Percentiles rank a stretch among this genome's conserved stretches.
These are phyloP conservation scores for Talaromyces albobiverticillius DNA, from an alignment of 2,329 filamentous ascomycete genomes.

Conservation along the genomic window DNA sequence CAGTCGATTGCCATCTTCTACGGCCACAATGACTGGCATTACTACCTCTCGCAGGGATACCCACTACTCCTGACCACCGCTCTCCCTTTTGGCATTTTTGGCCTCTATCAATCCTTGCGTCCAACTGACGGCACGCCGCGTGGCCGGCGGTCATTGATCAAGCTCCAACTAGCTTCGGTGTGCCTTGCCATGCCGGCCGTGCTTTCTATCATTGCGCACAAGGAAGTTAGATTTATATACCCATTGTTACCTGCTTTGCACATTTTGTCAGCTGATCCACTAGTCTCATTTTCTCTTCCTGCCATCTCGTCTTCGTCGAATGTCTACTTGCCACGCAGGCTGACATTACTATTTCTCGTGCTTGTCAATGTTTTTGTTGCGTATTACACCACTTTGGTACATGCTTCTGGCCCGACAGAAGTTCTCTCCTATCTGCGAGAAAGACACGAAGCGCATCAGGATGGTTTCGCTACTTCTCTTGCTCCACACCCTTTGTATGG, in stretches of 20 bases:
- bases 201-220: constrained; percentile 83
- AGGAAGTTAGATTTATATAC: constrained; percentile 96
- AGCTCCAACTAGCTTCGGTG: constrained; percentile 56
- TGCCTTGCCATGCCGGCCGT: constrained; percentile 58
- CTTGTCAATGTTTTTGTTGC: constrained; percentile 68
- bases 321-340: constrained; percentile 44
- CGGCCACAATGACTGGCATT: constrained; percentile 84
- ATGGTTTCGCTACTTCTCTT: constrained; percentile 25
- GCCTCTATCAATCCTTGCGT: constrained; percentile 54
- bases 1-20: constrained; percentile 91
- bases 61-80: constrained; percentile 82
- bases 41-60: constrained; percentile 86
- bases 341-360: constrained; percentile 59
- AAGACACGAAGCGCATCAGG: constrained; percentile 63
- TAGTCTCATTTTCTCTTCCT: constrained; percentile 63
- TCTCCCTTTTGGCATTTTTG: constrained; percentile 70
- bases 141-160: constrained; percentile 27
- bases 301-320: constrained; percentile 32
- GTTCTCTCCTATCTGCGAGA: constrained; percentile 73
- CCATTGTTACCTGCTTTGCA: constrained; percentile 85
- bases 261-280: constrained; percentile 68
- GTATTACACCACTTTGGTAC: constrained; percentile 69
- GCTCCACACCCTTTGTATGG: constrained; percentile 20
- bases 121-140: constrained; percentile 19
- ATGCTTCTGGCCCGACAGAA: constrained; percentile 75